These are phyloP conservation scores for Groenewaldozyma auringiensis DNA, from an alignment of 1,139 yeast species.

Conservation along the genomic window DNA sequence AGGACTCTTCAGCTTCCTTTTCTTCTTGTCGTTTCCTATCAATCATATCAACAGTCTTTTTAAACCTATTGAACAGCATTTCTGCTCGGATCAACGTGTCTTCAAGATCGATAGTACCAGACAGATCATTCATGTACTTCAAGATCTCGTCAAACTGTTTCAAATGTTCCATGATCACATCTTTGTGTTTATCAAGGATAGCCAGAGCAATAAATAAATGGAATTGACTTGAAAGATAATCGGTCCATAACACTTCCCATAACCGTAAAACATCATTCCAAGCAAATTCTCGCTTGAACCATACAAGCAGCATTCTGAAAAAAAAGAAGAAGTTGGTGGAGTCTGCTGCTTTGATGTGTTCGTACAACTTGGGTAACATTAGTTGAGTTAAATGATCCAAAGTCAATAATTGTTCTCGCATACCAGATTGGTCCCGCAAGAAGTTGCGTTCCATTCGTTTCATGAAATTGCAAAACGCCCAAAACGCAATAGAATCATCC, in stretches of 20 bases:
- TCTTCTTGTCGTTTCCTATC: conserved; percentile 46
- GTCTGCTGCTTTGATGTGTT: conserved; percentile 80
- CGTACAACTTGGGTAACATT: conserved; percentile 77
- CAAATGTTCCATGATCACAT: conserved; percentile 66
- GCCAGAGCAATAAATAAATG: conserved; percentile 83
- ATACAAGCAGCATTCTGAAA: conserved; percentile 87
- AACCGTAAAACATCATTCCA: conserved; percentile 70
- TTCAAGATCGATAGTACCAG: conserved; percentile 64
- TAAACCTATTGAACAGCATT: conserved; percentile 67
- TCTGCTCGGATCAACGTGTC: conserved; percentile 77
- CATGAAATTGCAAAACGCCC: conserved; percentile 88
- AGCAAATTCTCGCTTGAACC: conserved; percentile 89
- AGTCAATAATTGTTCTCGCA: conserved; percentile 79
- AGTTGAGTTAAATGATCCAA: conserved; percentile 78
- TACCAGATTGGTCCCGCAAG: conserved; percentile 84
- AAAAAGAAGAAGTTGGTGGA: conserved; percentile 87
- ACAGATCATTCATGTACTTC: conserved; percentile 85
- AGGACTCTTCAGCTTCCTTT: conserved; percentile 4
- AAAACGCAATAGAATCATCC: conserved; percentile 76
- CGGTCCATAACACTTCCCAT: conserved; percentile 93
- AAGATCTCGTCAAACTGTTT: conserved; percentile 81
- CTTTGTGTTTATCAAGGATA: conserved; percentile 76
- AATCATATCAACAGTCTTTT: conserved; percentile 68
- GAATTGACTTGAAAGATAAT: conserved; percentile 75
- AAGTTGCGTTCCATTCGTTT: conserved; percentile 93